phyloP scores from a whole-genome alignment of 1,284 basidiomycete genomes.

The Cryptococcus sp. region DNA sequence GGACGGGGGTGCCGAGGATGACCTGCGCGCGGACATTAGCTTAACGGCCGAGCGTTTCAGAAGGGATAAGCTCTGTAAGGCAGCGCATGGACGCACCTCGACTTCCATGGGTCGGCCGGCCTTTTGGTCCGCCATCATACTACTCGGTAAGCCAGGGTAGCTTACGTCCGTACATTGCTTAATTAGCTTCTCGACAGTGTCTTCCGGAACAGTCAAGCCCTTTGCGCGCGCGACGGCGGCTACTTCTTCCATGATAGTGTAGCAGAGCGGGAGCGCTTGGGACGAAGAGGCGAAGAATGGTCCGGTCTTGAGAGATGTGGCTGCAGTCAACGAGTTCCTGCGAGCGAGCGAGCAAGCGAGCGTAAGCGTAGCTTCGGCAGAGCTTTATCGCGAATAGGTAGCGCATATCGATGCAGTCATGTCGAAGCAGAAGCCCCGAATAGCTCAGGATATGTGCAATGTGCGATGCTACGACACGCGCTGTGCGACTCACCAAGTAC shows the following conservation, averaged over 20 bases:
- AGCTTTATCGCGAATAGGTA: too few species aligned
- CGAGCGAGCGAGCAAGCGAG: conserved; percentile 14
- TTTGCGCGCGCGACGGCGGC: conserved; percentile 51
- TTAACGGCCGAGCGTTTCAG: not conserved
- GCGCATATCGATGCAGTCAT: too few species aligned
- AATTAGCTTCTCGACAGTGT: conserved; percentile 45
- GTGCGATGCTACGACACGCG: too few species aligned
- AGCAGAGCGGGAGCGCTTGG: conserved; percentile 39
- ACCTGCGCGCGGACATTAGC: conserved; percentile 22
- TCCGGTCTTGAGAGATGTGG: conserved; percentile 45
- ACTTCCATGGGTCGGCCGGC: conserved; percentile 50
- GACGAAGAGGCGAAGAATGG: conserved; percentile 45
- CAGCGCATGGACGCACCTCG: conserved; percentile 29
- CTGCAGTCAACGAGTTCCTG: conserved; percentile 50
- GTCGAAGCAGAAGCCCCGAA: too few species aligned
- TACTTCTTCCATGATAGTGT: conserved; percentile 49
- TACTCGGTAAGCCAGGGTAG: conserved; percentile 45
- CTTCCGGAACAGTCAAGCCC: conserved; percentile 48
- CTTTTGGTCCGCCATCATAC: conserved; percentile 50
- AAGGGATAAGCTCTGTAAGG: not conserved
- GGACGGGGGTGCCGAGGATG: conserved; percentile 52
- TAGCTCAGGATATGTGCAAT: too few species aligned
- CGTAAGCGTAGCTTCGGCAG: not conserved
- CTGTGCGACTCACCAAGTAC: conserved; percentile 22
- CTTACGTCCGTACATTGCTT: conserved; percentile 42